Evolutionary conservation across 2,329 filamentous ascomycete species (phyloP), one percentile per base, ranked within the genome.

Genomic region (Pyrenochaeta sp.): DNA sequence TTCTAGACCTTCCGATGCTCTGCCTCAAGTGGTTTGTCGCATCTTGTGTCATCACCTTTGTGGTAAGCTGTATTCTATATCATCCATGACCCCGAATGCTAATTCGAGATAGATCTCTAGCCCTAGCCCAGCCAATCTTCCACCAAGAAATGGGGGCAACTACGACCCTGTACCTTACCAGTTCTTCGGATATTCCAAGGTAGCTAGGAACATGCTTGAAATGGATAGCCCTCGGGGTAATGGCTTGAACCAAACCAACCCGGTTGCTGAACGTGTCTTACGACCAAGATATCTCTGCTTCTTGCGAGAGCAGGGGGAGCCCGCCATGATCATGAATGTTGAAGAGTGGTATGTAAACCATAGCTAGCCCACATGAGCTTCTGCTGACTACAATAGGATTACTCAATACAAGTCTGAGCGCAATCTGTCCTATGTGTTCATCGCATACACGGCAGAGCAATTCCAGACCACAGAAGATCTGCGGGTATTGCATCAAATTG

Each of bases 371-470:
- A 17, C 6, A 17, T 1, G 3, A n/a, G 9, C 17, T 17, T 31
- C 21, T 11, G 21, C 42, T 51, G 11, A 56, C 14, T 30, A 17
- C 6, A 1, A 1, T 18, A 61, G 59, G 60, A 63, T 68, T 31
- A 45, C 56, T 1, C 58, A 70, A 23, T 58, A 68, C 33, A 56
- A 58, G 40, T 49, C 58, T 20, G 62, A 62, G 11, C 55, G 52
- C 5, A 45, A 66, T 14, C 56, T 74, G 4, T 67, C 60, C 0
- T 79, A 79, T 35, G 59, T 80, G 3, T 77, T 81, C 45, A 61
- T 80, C 11, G 75, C 74, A 0, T 81, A 79, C 51, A 79, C 78
- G 0, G 66, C 71, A 5, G 66, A 71, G 40, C 78, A 81, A 39
- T 80, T 80, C 29, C 58, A 63, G 4, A 66, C 52, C 1, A 39